Evolutionary conservation across 306 rosid genomes (phyloP).

Genomic region (Lupinus albus): DNA sequence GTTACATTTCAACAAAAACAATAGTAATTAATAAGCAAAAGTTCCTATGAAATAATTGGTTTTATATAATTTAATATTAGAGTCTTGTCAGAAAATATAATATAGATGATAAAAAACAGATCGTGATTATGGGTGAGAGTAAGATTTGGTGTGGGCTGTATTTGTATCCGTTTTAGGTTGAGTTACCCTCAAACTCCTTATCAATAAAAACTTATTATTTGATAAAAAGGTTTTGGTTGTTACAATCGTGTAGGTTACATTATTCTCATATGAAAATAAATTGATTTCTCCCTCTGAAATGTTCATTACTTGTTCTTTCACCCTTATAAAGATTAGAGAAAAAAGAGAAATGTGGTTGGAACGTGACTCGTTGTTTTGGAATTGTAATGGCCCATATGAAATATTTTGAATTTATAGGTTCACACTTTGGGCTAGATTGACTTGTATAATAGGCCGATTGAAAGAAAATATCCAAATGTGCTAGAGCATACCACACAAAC

Average conservation of each 20-base stretch:
- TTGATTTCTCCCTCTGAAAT: background rate
- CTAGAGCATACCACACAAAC: no score
- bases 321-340: background rate
- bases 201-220: no score
- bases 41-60: background rate
- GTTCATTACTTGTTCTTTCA: slow-evolving; percentile 1
- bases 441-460: background rate
- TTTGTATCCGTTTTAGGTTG: no score
- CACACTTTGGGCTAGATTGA: background rate
- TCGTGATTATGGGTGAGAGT: no score
- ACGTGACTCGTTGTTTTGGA: background rate
- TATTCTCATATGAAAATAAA: background rate
- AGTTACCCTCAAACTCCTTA: no score
- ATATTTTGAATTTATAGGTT: no score
- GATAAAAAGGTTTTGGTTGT: background rate
- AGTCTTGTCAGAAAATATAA: no score
- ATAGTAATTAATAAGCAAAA: background rate
- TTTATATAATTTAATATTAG: no score
- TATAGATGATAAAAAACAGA: no score
- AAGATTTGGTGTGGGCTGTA: no score
- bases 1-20: no score
- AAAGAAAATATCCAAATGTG: no score
- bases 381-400: background rate
- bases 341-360: background rate
- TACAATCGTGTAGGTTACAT: background rate